Conservation (phyloP, 2,329 filamentous ascomycete species). For the Paracoccidioides lutzii region DNA sequence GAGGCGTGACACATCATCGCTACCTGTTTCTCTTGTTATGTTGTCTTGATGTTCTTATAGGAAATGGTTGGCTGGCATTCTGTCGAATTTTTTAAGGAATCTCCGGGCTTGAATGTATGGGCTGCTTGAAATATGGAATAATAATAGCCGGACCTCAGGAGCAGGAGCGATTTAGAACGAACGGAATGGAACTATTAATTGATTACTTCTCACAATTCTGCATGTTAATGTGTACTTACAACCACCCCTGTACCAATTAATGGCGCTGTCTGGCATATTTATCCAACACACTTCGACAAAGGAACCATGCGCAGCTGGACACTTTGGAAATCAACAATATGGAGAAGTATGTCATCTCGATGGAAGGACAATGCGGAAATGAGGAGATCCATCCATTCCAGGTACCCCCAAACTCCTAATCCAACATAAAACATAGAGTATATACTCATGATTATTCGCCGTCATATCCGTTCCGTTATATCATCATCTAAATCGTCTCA, state of each 20-base stretch:
- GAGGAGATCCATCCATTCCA: background rate
- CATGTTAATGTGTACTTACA: too few species aligned
- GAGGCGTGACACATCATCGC: slow-evolving; percentile 29
- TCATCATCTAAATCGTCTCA: background rate
- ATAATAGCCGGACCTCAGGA: too few species aligned
- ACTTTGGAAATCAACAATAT: background rate
- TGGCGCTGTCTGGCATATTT: too few species aligned
- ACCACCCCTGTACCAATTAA: too few species aligned
- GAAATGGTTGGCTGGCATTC: background rate
- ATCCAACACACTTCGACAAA: background rate
- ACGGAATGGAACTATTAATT: too few species aligned
- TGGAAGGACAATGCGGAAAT: background rate
- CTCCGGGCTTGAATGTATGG: background rate
- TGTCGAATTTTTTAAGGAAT: background rate
- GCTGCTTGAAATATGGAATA: background rate
- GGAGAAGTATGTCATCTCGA: background rate
- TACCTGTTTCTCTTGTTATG: slow-evolving; percentile 1
- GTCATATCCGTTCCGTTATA: background rate
- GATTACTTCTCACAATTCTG: too few species aligned
- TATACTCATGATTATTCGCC: background rate
- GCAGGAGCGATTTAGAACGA: too few species aligned
- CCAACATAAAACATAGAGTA: background rate
- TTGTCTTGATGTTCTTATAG: background rate
- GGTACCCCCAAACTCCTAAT: background rate
- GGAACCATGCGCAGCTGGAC: background rate